These are phyloP conservation scores for Takakia lepidozioides DNA, from an alignment of 225 moss, liverwort and hornwort genomes.

Conservation along the genomic window DNA sequence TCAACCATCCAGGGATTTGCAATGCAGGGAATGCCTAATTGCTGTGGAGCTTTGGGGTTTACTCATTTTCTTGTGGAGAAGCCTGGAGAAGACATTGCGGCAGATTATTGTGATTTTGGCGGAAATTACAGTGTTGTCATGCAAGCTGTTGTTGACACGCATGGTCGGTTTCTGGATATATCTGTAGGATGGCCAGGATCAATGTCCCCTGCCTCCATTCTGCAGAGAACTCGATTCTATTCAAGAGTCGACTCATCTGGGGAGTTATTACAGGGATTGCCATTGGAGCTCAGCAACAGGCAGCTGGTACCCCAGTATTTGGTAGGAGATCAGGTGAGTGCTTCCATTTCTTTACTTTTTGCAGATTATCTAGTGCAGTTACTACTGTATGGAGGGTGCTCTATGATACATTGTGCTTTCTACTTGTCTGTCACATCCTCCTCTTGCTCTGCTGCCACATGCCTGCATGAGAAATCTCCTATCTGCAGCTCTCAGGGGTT, in stretches of 20 bases:
- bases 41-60: not conserved
- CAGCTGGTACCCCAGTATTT: slow-evolving; percentile 2
- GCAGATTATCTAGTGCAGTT: too few relatives aligned
- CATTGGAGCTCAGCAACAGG: not conserved
- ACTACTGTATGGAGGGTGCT: too few relatives aligned
- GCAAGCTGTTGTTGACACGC: not conserved
- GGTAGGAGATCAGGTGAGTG: not conserved
- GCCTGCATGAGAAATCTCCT: too few relatives aligned
- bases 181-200: slow-evolving; percentile 1
- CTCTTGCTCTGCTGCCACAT: too few relatives aligned
- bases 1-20: not conserved
- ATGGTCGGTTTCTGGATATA: slow-evolving; percentile 1
- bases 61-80: not conserved
- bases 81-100: slow-evolving; percentile 1
- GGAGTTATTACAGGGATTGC: not conserved
- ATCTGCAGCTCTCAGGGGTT: too few relatives aligned
- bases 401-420: too few relatives aligned
- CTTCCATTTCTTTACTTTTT: too few relatives aligned
- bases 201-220: not conserved
- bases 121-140: not conserved
- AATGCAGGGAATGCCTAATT: slow-evolving; percentile 1
- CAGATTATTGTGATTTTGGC: not conserved
- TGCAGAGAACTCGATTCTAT: not conserved
- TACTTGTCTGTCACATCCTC: too few relatives aligned
- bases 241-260: not conserved